phyloP scores from a whole-genome alignment of 371 early-diverging fungal genomes.

The Parasitella parasitica region DNA sequence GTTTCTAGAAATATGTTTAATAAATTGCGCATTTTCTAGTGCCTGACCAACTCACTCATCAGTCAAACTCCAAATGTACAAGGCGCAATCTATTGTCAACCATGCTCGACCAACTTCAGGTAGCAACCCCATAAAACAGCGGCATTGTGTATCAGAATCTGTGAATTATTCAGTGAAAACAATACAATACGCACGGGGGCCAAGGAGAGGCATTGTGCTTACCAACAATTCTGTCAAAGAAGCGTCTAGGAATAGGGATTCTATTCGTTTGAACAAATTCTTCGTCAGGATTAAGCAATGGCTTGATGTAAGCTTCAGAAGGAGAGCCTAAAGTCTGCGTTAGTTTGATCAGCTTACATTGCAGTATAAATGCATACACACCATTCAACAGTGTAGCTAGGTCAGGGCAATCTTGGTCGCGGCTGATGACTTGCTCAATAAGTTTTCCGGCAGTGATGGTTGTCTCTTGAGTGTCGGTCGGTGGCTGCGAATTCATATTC shows the following conservation, averaged over 20 bases:
- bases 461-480: not conserved
- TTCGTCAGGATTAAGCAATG: constrained; percentile 35
- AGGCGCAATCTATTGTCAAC: constrained; percentile 75
- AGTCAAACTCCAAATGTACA: constrained; percentile 81
- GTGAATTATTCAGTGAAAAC: not conserved
- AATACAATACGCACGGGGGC: too few relatives aligned
- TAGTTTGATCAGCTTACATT: not conserved
- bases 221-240: constrained; percentile 75
- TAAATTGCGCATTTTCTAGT: not conserved
- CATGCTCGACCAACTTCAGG: constrained; percentile 79
- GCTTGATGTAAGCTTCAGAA: constrained; percentile 22
- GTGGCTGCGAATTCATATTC: not conserved
- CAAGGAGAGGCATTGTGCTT: not conserved
- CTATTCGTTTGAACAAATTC: constrained; percentile 51
- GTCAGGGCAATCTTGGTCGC: constrained; percentile 47
- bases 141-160: constrained; percentile 54
- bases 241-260: constrained; percentile 64
- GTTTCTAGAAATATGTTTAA: constrained; percentile 22
- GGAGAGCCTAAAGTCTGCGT: constrained; percentile 16
- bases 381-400: constrained; percentile 41
- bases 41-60: constrained; percentile 40
- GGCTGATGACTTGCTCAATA: constrained; percentile 41
- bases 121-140: constrained; percentile 84
- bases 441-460: constrained; percentile 38
- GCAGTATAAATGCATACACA: not conserved